Percentiles rank a stretch among this genome's conserved stretches.
Conservation (phyloP, 2,329 filamentous ascomycete species). For the Chaetomiaceae sp. region DNA sequence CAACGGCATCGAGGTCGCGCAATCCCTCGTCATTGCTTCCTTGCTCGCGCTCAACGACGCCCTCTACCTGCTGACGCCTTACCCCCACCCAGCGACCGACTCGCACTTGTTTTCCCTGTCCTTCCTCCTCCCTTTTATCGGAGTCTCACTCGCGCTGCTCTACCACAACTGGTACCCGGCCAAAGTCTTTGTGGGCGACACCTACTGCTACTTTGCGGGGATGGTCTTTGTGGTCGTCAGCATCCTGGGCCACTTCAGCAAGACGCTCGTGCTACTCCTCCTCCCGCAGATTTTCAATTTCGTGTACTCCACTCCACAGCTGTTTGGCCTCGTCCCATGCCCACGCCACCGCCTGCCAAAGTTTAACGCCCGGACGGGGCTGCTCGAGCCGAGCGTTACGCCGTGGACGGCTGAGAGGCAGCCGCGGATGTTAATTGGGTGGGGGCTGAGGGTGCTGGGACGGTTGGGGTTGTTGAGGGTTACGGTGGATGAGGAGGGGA, state of each 20-base stretch:
- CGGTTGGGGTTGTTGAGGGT: conserved; percentile 65
- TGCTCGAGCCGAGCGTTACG: conserved; percentile 82
- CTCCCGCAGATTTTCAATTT: conserved; percentile 97
- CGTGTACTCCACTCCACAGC: conserved; percentile 83
- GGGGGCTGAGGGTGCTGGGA: conserved; percentile 63
- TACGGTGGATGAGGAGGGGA: conserved; percentile 60
- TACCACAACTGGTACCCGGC: conserved; percentile 95
- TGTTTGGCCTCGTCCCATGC: conserved; percentile 86
- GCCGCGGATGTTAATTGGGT: conserved; percentile 59
- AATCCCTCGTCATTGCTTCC: conserved; percentile 84
- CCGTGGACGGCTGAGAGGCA: conserved; percentile 66
- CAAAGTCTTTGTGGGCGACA: conserved; percentile 93
- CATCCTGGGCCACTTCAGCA: conserved; percentile 96
- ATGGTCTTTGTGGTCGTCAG: conserved; percentile 98
- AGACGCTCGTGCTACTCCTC: conserved; percentile 86
- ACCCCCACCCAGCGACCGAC: conserved; percentile 90
- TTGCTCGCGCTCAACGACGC: conserved; percentile 82
- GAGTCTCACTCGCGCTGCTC: conserved; percentile 81
- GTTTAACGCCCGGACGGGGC: conserved; percentile 79
- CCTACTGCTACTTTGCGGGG: conserved; percentile 98
- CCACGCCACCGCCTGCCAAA: conserved; percentile 86
- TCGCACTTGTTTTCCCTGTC: conserved; percentile 95
- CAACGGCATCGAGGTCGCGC: conserved; percentile 94
- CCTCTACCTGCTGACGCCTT: conserved; percentile 77
- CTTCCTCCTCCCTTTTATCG: conserved; percentile 88